Evolutionary conservation across 1,139 yeast genomes (phyloP).

Genomic region (Suhomyces ambrosiae): DNA sequence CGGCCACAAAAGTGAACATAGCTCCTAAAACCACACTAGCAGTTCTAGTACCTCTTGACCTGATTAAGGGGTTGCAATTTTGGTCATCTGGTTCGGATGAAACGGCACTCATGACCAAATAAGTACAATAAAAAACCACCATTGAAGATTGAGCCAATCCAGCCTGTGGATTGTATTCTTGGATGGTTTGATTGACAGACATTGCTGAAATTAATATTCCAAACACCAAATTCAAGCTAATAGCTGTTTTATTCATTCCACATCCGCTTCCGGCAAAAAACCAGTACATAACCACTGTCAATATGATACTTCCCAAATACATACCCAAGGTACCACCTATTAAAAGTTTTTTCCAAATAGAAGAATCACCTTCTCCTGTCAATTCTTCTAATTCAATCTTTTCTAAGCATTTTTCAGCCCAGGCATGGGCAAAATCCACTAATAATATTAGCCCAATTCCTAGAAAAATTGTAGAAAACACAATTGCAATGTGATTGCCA

Average conservation of each 20-base stretch:
- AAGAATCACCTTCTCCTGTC: constrained; percentile 48
- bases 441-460: constrained; percentile 86
- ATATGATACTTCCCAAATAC: constrained; percentile 72
- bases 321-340: constrained; percentile 85
- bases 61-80: constrained; percentile 84
- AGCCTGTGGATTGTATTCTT: constrained; percentile 91
- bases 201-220: constrained; percentile 64
- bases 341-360: constrained; percentile 77
- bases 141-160: constrained; percentile 96
- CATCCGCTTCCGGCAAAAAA: constrained; percentile 87
- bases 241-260: constrained; percentile 87
- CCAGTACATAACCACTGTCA: constrained; percentile 78
- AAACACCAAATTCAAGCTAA: constrained; percentile 71
- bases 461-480: constrained; percentile 81
- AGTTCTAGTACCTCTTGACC: constrained; percentile 89
- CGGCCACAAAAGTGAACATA: constrained; percentile 87
- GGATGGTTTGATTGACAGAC: constrained; percentile 81
- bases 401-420: constrained; percentile 96
- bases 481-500: constrained; percentile 87
- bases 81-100: constrained; percentile 96
- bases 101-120: constrained; percentile 89
- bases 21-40: constrained; percentile 90
- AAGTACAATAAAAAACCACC: constrained; percentile 93
- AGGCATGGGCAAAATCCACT: constrained; percentile 97
- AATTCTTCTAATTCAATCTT: constrained; percentile 88